Percentiles rank a stretch among this genome's conserved stretches.
These are phyloP conservation scores for Pythium dissimile DNA, from an alignment of 352 stramenopile genomes.

Conservation along the genomic window DNA sequence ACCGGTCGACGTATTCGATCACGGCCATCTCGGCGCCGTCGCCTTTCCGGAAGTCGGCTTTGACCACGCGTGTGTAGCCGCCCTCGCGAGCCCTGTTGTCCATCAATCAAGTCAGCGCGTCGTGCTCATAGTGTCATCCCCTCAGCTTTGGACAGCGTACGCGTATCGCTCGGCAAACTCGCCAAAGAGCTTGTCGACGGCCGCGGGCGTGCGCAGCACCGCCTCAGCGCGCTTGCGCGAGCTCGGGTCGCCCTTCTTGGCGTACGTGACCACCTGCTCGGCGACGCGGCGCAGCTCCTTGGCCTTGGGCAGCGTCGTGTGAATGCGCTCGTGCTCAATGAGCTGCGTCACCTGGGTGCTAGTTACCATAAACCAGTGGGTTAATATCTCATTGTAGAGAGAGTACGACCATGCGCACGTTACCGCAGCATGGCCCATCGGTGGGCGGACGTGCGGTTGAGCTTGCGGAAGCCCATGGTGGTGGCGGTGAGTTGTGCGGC, in stretches of 20 bases:
- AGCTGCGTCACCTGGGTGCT: conserved; percentile 96
- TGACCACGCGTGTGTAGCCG: conserved; percentile 96
- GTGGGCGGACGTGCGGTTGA: conserved; percentile 92
- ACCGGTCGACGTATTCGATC: conserved; percentile 98
- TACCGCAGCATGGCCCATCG: conserved; percentile 95
- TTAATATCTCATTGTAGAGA: no score
- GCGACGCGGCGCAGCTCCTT: conserved; percentile 94
- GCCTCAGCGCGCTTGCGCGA: conserved; percentile 75
- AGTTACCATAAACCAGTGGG: background rate
- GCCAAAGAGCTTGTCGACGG: conserved; percentile 96
- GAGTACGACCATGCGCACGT: no score
- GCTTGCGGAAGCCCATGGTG: conserved; percentile 90
- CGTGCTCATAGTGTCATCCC: background rate
- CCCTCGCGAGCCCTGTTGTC: conserved; percentile 58
- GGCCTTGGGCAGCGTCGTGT: conserved; percentile 95
- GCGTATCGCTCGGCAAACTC: conserved; percentile 94
- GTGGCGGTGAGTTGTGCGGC: background rate
- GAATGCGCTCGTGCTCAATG: conserved; percentile 97
- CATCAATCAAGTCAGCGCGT: background rate
- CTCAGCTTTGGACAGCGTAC: conserved; percentile 34
- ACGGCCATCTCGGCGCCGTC: conserved; percentile 97
- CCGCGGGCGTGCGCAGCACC: conserved; percentile 88
- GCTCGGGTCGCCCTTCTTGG: conserved; percentile 89
- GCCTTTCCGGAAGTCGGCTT: conserved; percentile 89
- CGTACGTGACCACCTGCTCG: conserved; percentile 94